Evolutionary conservation across 805 yeast species (phyloP).

Genomic region (Myxozyma sirexii): DNA sequence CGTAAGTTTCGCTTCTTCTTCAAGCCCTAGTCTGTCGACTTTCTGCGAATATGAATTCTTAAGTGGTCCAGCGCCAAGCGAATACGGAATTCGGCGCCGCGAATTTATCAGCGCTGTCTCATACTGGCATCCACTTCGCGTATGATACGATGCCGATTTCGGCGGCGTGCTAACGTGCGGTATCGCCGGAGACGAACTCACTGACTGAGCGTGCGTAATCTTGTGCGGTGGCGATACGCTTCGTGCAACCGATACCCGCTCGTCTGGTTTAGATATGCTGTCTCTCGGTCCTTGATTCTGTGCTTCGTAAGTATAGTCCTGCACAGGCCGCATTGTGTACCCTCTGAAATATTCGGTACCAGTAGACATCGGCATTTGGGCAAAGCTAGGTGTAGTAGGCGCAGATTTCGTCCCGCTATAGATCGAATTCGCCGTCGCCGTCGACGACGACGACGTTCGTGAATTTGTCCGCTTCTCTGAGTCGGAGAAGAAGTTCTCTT

Average conservation of each 20-base stretch:
- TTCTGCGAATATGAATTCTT: slow-evolving; percentile 10
- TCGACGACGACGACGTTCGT: neutral
- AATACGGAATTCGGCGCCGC: slow-evolving; percentile 36
- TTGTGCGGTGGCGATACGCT: slow-evolving; percentile 4
- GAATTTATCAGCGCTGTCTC: slow-evolving; percentile 34
- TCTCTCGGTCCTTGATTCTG: neutral
- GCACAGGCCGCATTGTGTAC: neutral
- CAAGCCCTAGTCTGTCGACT: slow-evolving; percentile 10
- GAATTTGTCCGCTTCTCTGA: neutral
- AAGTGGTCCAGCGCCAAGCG: slow-evolving; percentile 32
- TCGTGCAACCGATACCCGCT: neutral
- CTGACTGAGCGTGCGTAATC: neutral
- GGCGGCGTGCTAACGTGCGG: neutral
- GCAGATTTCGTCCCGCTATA: slow-evolving; percentile 2
- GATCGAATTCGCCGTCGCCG: neutral
- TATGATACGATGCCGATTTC: neutral
- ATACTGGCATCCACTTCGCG: slow-evolving; percentile 12
- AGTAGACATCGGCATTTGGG: neutral
- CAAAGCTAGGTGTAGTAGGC: neutral
- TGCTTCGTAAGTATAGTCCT: neutral
- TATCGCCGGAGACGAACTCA: neutral
- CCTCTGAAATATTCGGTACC: neutral
- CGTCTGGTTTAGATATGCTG: neutral
- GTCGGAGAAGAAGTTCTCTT: neutral
- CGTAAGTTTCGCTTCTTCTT: slow-evolving; percentile 25